phyloP scores from a whole-genome alignment of 139 green algal species.

The Desmodesmus armatus region DNA sequence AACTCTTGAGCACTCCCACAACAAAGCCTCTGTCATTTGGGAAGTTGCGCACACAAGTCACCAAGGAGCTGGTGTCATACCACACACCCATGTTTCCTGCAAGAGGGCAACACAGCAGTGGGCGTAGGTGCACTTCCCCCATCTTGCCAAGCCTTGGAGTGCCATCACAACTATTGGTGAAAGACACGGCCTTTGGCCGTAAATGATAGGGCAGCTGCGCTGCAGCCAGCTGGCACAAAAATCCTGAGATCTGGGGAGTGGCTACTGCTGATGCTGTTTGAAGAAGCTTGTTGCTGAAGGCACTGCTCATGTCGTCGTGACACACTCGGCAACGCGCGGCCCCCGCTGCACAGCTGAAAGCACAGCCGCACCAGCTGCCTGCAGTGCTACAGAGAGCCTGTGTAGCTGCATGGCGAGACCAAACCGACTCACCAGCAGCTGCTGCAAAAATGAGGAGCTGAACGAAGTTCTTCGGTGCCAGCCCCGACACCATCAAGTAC shows the following conservation, averaged over 20 bases:
- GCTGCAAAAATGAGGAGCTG: slow-evolving; percentile 31
- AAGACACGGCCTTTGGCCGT: no score
- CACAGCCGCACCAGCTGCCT: no score
- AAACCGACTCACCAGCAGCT: slow-evolving; percentile 11
- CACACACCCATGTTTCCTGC: slow-evolving; percentile 76
- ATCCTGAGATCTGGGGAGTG: background rate
- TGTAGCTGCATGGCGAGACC: background rate
- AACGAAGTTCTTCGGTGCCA: slow-evolving; percentile 1
- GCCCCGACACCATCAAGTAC: slow-evolving; percentile 48
- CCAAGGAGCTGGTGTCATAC: slow-evolving; percentile 77
- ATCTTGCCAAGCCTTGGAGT: background rate
- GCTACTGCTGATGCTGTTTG: no score
- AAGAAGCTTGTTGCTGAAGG: no score
- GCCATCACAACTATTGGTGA: no score
- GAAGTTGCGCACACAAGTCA: slow-evolving; percentile 87
- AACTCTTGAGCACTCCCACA: slow-evolving; percentile 83
- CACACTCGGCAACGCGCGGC: no score
- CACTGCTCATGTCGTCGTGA: no score
- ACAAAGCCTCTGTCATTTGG: slow-evolving; percentile 76
- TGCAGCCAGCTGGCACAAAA: no score
- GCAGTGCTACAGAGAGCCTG: background rate
- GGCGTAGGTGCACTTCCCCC: background rate
- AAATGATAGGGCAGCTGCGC: no score
- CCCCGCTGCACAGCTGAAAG: no score
- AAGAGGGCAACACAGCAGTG: background rate